Base-by-base conservation (phyloP, 352 stramenopile genomes). In the Blastocystis sp. region DNA sequence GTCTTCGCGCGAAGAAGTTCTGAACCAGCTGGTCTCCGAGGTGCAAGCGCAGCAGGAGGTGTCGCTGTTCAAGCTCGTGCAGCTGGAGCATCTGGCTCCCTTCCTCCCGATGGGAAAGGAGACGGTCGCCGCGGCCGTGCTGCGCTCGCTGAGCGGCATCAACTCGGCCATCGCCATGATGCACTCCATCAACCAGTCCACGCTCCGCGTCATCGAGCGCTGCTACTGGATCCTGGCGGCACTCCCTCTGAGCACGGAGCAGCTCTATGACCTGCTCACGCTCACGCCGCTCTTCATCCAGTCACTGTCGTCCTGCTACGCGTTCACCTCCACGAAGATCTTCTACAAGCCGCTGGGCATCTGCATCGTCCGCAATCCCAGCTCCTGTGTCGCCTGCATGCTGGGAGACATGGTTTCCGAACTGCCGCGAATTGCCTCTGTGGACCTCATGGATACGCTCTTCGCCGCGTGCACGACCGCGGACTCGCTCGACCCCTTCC, bases 261-360 rank as follows among this genome's bases (percentile, higher is more conserved):
- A 81, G 32, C n/a, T 81, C 46, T 32, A 21, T 14, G 69, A 81
- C 42, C 48, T 81, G 11, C 29, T 81, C 27, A n/a, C 29, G 21
- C 24, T 48, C 32, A 64, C 48, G 24, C 24, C 21, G 4, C 48
- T 32, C n/a, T 34, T 51, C 27, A 75, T 75, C 32, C 4, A 40
- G 46, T 38, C 16, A 9, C 24, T 75, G 3, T 51, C 36, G 21
- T 36, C 27, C 3, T 75, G 63, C n/a, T 59, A 18, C 11, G n/a
- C 51, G 4, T 59, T 59, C 51, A 59, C 51, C 7, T 32, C 51
- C 11, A 59, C 51, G n/a, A 14, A 18, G n/a, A 11, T 59, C 11
- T 59, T 32, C 18, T 59, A 32, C 11, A 59, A 59, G 32, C 51
- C 51, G 2, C 32, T 59, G 18, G 51, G 18, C 7, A 27, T 27